Evolutionary conservation across 2,329 filamentous ascomycete species (phyloP).

Genomic region (Neofusicoccum sp.): DNA sequence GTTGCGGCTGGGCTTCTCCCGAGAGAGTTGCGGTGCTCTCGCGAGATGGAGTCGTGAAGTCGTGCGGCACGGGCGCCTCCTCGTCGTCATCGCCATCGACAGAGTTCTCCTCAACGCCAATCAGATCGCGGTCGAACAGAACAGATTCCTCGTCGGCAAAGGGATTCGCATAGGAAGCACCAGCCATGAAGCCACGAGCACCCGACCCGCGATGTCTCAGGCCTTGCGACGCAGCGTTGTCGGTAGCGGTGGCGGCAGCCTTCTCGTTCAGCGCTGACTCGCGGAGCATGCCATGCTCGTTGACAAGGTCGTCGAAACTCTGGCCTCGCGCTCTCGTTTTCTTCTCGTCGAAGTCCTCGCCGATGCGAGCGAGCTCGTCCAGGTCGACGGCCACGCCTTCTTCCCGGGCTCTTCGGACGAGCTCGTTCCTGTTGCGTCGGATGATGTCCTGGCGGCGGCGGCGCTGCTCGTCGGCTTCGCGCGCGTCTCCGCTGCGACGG

Average conservation of each 20-base stretch:
- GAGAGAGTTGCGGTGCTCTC: conserved; percentile 36
- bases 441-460: conserved; percentile 36
- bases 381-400: conserved; percentile 46
- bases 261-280: conserved; percentile 25
- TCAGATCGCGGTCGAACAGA: conserved; percentile 46
- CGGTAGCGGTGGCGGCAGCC: conserved; percentile 26
- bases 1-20: conserved; percentile 27
- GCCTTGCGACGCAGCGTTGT: conserved; percentile 27
- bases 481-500: neutral
- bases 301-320: conserved; percentile 47
- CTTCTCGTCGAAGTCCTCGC: conserved; percentile 24
- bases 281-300: conserved; percentile 42
- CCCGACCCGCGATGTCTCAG: conserved; percentile 14
- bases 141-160: conserved; percentile 49
- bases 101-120: conserved; percentile 24
- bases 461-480: conserved; percentile 36
- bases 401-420: conserved; percentile 39
- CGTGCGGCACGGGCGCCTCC: conserved; percentile 34
- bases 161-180: conserved; percentile 47
- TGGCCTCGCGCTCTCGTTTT: conserved; percentile 23
- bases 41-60: conserved; percentile 32
- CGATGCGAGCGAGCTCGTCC: conserved; percentile 41
- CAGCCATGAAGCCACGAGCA: conserved; percentile 39
- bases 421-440: conserved; percentile 37
- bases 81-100: conserved; percentile 30